Base-by-base conservation (phyloP, 306 rosid species). In the Dicorynia guianensis region DNA sequence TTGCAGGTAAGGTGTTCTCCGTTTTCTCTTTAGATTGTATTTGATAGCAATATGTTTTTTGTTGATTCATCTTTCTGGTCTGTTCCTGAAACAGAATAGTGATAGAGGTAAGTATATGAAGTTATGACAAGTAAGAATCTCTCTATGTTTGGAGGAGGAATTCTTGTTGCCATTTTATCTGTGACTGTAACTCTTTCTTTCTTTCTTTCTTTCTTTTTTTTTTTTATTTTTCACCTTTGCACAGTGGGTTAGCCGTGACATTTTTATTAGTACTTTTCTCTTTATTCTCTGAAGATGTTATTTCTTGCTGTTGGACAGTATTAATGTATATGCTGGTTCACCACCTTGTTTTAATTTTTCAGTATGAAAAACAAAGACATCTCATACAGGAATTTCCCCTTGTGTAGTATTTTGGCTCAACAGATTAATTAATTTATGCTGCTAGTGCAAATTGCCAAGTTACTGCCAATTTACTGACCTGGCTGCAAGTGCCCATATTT, bases 1-100 rank as follows among this genome's bases (percentile, higher is more conserved):
- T 76, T 94, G 78, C 96, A 94, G 97, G 98, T 92, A 44, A 77
- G 86, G 57, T 83, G 61, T 69, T 63, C 67, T 65, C 30, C 76
- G 50, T 44, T 63, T 25, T 77, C 74, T 80, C 39, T 42, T 69
- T 52, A 19, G 30, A 20, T 12, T 79, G 39, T 36, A 47, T 64
- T 50, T 63, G 6, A 35, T 74, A 46, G 56, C 52, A 72, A 49
- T 56, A 46, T 69, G 34, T 33, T 54, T 63, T 75, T 11, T 55
- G 58, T 50, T 18, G n/a, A 15, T 33, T 71, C 34, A 20, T 79
- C 33, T 55, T 71, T 39, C 63, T 39, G 19, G 64, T 18, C 44
- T 44, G 14, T 49, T 12, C 19, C 4, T 3, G 18, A 49, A 49
- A 13, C 3, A 49, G 19, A 49, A 49, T 44, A 6, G 9, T 11